These are phyloP conservation scores for Mycocentrospora acerina DNA, from an alignment of 2,329 filamentous ascomycete species.

Conservation along the genomic window DNA sequence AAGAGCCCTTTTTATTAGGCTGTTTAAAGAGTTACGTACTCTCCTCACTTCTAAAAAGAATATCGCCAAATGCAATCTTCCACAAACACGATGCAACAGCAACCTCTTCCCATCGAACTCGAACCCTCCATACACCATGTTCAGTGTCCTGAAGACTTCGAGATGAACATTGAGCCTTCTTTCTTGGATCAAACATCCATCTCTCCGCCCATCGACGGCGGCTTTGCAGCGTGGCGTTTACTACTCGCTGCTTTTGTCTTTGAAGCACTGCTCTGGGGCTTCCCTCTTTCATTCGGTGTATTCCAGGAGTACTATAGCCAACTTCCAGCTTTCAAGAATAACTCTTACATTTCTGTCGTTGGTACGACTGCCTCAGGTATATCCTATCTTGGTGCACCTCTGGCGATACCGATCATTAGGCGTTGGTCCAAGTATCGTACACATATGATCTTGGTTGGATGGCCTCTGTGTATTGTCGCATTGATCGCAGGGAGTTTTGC, in stretches of 20 bases:
- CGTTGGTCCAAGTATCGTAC: slow-evolving; percentile 32
- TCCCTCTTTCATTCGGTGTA: slow-evolving; percentile 25
- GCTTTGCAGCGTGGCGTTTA: slow-evolving; percentile 50
- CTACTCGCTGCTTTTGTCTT: slow-evolving; percentile 53
- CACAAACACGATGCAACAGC: too few relatives aligned
- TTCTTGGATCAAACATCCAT: too few relatives aligned
- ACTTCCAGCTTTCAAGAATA: slow-evolving; percentile 9
- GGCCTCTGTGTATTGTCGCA: slow-evolving; percentile 29
- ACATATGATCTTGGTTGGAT: slow-evolving; percentile 32
- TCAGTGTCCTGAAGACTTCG: too few relatives aligned
- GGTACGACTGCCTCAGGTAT: slow-evolving; percentile 37
- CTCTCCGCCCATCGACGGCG: slow-evolving; percentile 14
- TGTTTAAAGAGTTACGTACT: too few relatives aligned
- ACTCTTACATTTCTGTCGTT: slow-evolving; percentile 16
- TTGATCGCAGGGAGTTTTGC: slow-evolving; percentile 39
- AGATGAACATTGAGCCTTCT: too few relatives aligned
- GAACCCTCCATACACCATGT: too few relatives aligned
- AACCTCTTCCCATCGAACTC: too few relatives aligned
- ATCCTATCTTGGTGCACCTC: slow-evolving; percentile 46
- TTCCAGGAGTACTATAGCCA: slow-evolving; percentile 24
- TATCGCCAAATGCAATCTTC: too few relatives aligned
- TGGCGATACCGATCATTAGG: slow-evolving; percentile 37
- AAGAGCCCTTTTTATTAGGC: too few relatives aligned
- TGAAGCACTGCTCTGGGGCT: slow-evolving; percentile 48
- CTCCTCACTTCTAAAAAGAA: too few relatives aligned